phyloP scores from a whole-genome alignment of 139 green algal genomes.

The Pseudopediastrum boryanum region DNA sequence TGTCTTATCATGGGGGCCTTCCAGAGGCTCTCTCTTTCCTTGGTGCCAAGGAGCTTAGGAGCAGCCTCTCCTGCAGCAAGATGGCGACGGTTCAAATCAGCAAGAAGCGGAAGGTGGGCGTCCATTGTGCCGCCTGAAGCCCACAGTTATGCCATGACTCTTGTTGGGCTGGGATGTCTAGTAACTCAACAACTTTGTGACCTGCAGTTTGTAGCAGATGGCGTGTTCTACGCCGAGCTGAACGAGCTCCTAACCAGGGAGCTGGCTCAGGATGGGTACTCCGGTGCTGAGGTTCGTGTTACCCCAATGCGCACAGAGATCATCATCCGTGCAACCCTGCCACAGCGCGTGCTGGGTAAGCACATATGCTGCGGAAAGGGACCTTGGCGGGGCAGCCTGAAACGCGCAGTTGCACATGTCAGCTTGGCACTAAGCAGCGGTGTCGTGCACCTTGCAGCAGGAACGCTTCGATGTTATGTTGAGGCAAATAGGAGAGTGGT shows the following conservation, averaged over 20 bases:
- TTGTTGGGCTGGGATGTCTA: background rate
- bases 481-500: no score
- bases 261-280: conserved; percentile 97
- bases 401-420: no score
- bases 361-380: no score
- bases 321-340: conserved; percentile 99
- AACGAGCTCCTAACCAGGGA: conserved; percentile 98
- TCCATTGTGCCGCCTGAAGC: background rate
- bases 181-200: background rate
- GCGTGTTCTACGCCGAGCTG: conserved; percentile 99
- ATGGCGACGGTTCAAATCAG: conserved; percentile 44
- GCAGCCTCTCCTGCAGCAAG: conserved; percentile 13
- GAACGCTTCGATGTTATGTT: no score
- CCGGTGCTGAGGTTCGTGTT: conserved; percentile 97
- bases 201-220: conserved; percentile 96
- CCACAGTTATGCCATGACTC: background rate
- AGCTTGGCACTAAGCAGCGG: no score
- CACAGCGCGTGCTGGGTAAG: conserved; percentile 97
- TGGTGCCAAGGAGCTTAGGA: background rate
- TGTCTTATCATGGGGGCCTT: no score
- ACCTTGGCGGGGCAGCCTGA: no score
- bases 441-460: no score
- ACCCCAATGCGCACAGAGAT: conserved; percentile 99
- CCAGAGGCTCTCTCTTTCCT: conserved; percentile 15
- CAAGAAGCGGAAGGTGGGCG: conserved; percentile 62